phyloP scores from a whole-genome alignment of 2,329 filamentous ascomycete genomes.

The Trichophyton benhamiae region DNA sequence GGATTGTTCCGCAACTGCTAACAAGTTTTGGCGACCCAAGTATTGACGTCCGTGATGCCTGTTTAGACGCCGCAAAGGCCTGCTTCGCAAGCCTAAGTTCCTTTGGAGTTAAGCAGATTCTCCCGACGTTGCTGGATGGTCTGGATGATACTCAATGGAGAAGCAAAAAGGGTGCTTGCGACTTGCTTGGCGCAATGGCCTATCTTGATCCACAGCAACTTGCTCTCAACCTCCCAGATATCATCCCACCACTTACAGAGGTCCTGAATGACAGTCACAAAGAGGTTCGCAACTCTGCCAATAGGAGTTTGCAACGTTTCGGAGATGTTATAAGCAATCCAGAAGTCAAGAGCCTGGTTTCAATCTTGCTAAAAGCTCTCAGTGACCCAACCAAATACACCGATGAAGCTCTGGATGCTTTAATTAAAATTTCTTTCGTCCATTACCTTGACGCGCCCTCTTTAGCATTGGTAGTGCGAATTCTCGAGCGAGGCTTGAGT shows the following conservation, averaged over 20 bases:
- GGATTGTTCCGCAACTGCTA: slow-evolving; percentile 83
- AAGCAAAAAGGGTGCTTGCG: slow-evolving; percentile 95
- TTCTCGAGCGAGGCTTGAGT: slow-evolving; percentile 79
- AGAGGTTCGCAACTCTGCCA: slow-evolving; percentile 82
- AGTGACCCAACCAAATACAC: slow-evolving; percentile 97
- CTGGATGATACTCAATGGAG: slow-evolving; percentile 94
- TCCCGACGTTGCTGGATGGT: slow-evolving; percentile 81
- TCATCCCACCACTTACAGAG: slow-evolving; percentile 87
- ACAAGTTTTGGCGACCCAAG: slow-evolving; percentile 80
- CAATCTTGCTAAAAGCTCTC: slow-evolving; percentile 84
- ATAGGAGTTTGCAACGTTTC: slow-evolving; percentile 92
- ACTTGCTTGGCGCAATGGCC: slow-evolving; percentile 93
- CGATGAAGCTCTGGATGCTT: slow-evolving; percentile 78
- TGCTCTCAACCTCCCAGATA: slow-evolving; percentile 81
- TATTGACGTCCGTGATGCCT: slow-evolving; percentile 81
- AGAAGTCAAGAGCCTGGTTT: slow-evolving; percentile 85
- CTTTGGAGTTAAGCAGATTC: slow-evolving; percentile 86
- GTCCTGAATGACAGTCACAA: slow-evolving; percentile 98
- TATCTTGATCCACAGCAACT: slow-evolving; percentile 94
- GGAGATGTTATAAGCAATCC: slow-evolving; percentile 98
- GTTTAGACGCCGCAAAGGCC: slow-evolving; percentile 82
- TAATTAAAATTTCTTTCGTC: slow-evolving; percentile 97
- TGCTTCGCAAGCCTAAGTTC: slow-evolving; percentile 90
- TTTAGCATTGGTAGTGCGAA: slow-evolving; percentile 84
- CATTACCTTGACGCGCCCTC: slow-evolving; percentile 98